Conservation (phyloP, 345 rosid genomes). For the Trapa incisa region DNA sequence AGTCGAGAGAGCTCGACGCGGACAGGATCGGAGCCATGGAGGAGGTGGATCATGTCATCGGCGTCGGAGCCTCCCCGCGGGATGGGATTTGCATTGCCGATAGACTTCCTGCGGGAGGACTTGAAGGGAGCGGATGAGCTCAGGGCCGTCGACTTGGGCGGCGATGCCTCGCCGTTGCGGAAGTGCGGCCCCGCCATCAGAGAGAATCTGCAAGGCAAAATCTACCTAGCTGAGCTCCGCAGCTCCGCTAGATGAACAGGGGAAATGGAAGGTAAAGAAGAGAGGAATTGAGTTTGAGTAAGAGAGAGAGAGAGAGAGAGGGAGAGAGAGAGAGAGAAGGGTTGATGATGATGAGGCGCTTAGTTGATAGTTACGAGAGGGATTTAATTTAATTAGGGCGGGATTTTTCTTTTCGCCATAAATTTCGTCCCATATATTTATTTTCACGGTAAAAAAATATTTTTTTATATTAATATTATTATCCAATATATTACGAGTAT, state of each 20-base stretch:
- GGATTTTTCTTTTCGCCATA: too few relatives aligned
- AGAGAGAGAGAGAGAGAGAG: constrained; percentile 1
- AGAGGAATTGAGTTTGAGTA: neutral
- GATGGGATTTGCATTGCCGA: constrained; percentile 5
- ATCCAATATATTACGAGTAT: too few relatives aligned
- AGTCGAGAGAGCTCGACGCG: constrained; percentile 42
- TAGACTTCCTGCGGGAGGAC: constrained; percentile 26
- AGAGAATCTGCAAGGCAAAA: constrained; percentile 11
- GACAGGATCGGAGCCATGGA: constrained; percentile 48
- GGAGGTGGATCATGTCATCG: constrained; percentile 26
- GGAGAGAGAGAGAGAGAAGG: too few relatives aligned
- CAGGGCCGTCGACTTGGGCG: constrained; percentile 11
- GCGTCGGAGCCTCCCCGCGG: constrained; percentile 25
- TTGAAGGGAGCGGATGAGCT: constrained; percentile 30
- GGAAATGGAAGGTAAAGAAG: neutral
- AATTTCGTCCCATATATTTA: neutral
- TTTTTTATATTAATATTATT: too few relatives aligned
- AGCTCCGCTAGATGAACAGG: neutral
- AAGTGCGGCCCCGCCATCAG: constrained; percentile 20
- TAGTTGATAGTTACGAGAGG: constrained; percentile 2
- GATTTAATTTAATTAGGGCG: constrained; percentile 10
- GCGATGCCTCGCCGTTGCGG: constrained; percentile 24
- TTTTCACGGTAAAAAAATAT: too few relatives aligned
- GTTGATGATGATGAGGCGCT: neutral
- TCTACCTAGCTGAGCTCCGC: neutral